Conservation (phyloP, 768 basidiomycete species). For the Rubroboletus satanas region DNA sequence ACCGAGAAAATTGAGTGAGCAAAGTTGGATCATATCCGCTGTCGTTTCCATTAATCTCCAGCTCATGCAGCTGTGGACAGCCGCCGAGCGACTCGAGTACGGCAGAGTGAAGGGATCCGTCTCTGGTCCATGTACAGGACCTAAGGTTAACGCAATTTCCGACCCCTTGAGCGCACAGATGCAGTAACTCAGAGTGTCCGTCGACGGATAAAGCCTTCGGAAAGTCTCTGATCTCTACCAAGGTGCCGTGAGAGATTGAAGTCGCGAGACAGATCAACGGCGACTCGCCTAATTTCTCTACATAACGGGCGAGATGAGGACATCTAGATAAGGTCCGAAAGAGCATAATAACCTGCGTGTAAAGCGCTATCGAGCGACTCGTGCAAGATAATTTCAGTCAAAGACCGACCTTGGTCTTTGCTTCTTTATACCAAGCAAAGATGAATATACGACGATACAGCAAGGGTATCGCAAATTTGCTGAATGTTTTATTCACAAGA, state of each 20-base stretch:
- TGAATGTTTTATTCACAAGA: slow-evolving; percentile 57
- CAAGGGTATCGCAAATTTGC: slow-evolving; percentile 42
- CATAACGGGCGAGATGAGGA: slow-evolving; percentile 54
- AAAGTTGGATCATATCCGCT: slow-evolving; percentile 44
- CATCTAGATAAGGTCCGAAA: slow-evolving; percentile 56
- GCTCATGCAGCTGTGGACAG: slow-evolving; percentile 43
- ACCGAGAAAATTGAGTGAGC: slow-evolving; percentile 46
- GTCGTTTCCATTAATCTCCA: slow-evolving; percentile 71
- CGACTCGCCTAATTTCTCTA: slow-evolving; percentile 54
- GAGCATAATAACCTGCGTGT: slow-evolving; percentile 50
- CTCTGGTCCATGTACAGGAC: slow-evolving; percentile 76
- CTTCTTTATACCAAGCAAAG: slow-evolving; percentile 68
- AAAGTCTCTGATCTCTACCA: slow-evolving; percentile 68
- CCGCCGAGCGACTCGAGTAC: slow-evolving; percentile 52
- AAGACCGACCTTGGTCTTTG: slow-evolving; percentile 51
- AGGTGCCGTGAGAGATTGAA: slow-evolving; percentile 1
- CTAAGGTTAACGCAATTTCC: slow-evolving; percentile 57
- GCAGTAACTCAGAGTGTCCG: slow-evolving; percentile 34
- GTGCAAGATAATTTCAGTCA: background rate
- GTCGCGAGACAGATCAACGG: background rate
- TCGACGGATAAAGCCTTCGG: slow-evolving; percentile 46
- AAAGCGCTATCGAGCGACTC: background rate
- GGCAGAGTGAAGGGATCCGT: slow-evolving; percentile 62
- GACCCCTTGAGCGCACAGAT: slow-evolving; percentile 47
- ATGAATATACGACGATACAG: slow-evolving; percentile 61